phyloP scores from a whole-genome alignment of 495 filamentous ascomycete genomes.

The Oidiodendron maius region DNA sequence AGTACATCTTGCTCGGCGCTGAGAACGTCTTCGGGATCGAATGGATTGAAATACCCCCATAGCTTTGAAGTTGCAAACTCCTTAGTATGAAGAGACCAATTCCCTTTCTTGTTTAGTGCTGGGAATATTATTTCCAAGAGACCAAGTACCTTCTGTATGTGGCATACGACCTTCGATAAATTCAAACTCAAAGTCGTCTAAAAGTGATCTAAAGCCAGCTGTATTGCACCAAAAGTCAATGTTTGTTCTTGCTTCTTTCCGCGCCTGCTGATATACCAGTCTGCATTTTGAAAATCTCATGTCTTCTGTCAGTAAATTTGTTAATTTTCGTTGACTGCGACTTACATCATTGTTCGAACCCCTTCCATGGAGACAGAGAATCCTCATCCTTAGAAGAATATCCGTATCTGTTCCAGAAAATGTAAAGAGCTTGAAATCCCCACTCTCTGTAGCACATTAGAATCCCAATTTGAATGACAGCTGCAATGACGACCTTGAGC shows the following conservation, averaged over 20 bases:
- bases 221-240: not conserved
- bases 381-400: slow-evolving; percentile 1
- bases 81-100: slow-evolving; percentile 3
- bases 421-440: no score
- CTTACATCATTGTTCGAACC: slow-evolving; percentile 5
- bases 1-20: not conserved
- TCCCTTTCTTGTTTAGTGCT: slow-evolving; percentile 1
- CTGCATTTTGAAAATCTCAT: slow-evolving; percentile 6
- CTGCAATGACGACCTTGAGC: no score
- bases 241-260: not conserved
- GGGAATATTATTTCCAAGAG: not conserved
- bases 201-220: slow-evolving; percentile 2
- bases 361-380: slow-evolving; percentile 8
- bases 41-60: slow-evolving; percentile 2
- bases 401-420: no score
- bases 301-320: not conserved
- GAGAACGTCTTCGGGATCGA: slow-evolving; percentile 1
- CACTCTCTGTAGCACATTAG: no score
- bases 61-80: slow-evolving; percentile 4
- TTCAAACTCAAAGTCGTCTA: slow-evolving; percentile 5
- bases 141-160: slow-evolving; percentile 3
- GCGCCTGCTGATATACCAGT: not conserved
- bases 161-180: slow-evolving; percentile 3
- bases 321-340: not conserved
- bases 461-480: no score